Evolutionary conservation across 2,329 filamentous ascomycete genomes (phyloP).

Genomic region (Diaporthe caulivora): DNA sequence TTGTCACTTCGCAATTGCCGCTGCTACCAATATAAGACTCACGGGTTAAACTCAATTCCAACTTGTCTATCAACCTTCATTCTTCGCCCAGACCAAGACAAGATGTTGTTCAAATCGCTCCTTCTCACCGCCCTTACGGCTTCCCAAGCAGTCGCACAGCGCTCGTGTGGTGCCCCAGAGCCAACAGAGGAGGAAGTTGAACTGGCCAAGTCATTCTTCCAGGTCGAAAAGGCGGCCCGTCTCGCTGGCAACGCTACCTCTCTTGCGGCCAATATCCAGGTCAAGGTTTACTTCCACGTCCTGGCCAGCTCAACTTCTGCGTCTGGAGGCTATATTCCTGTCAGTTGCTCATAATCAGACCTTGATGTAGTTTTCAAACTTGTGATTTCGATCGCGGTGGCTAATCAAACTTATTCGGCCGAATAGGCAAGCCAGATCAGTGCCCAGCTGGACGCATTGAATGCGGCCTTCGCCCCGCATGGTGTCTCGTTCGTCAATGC

Average conservation of each 20-base stretch:
- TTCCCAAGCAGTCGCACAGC: slow-evolving; percentile 18
- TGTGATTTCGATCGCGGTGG: neutral
- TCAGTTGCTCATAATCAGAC: slow-evolving; percentile 40
- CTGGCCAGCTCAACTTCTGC: slow-evolving; percentile 45
- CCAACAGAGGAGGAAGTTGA: slow-evolving; percentile 44
- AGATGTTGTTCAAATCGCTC: slow-evolving; percentile 31
- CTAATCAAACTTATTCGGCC: neutral
- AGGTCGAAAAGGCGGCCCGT: slow-evolving; percentile 42
- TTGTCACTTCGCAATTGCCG: neutral
- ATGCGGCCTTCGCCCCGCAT: slow-evolving; percentile 57
- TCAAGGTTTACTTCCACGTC: slow-evolving; percentile 52
- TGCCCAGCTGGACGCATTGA: slow-evolving; percentile 60
- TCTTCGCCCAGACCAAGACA: neutral
- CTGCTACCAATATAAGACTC: neutral
- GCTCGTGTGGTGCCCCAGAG: slow-evolving; percentile 45
- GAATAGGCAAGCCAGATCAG: slow-evolving; percentile 50
- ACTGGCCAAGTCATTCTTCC: slow-evolving; percentile 42
- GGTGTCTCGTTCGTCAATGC: slow-evolving; percentile 59
- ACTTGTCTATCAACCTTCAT: too few relatives aligned
- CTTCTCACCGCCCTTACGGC: slow-evolving; percentile 25
- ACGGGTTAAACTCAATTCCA: neutral
- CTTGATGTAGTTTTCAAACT: neutral
- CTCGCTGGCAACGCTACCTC: slow-evolving; percentile 41
- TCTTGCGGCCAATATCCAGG: slow-evolving; percentile 44
- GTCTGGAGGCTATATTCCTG: slow-evolving; percentile 53